phyloP scores from a whole-genome alignment of 345 rosid species.

The Rhodamnia argentea region DNA sequence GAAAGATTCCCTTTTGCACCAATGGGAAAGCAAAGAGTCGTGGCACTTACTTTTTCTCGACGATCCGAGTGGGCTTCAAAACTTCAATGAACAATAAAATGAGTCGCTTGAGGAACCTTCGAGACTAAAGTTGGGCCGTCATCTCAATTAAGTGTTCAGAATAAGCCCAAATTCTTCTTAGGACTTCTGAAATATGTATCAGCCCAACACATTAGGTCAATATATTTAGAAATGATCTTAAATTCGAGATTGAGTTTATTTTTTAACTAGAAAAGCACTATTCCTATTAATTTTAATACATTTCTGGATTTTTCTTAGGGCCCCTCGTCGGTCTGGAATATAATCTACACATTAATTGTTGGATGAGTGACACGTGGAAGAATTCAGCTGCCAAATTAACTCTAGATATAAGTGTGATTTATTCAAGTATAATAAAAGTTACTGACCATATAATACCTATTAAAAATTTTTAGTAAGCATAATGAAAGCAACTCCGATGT shows the following conservation, averaged over 20 bases:
- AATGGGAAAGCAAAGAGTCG: not conserved
- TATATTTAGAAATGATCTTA: not conserved
- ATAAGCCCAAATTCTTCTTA: not conserved
- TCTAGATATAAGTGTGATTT: not conserved
- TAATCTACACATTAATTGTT: too few species aligned
- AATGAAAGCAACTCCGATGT: not conserved
- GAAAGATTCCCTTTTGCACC: not conserved
- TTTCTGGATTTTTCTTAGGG: not conserved
- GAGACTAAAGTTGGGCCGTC: not conserved
- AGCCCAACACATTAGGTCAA: rapidly evolving
- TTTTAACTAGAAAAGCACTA: not conserved
- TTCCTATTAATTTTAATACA: not conserved
- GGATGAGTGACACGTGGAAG: not conserved
- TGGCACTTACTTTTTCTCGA: not conserved
- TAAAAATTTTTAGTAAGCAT: not conserved
- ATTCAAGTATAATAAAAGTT: not conserved
- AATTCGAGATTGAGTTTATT: not conserved
- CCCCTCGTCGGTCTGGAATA: too few species aligned
- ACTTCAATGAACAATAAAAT: too few species aligned
- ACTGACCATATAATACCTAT: rapidly evolving
- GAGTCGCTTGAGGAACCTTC: not conserved
- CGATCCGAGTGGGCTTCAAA: not conserved
- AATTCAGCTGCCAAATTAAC: rapidly evolving
- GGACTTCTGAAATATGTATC: too few species aligned
- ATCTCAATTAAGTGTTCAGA: not conserved